Percentiles rank a stretch among this genome's conserved stretches.
Evolutionary conservation across 495 filamentous ascomycete species (phyloP).

Genomic region (Viridothelium virens): DNA sequence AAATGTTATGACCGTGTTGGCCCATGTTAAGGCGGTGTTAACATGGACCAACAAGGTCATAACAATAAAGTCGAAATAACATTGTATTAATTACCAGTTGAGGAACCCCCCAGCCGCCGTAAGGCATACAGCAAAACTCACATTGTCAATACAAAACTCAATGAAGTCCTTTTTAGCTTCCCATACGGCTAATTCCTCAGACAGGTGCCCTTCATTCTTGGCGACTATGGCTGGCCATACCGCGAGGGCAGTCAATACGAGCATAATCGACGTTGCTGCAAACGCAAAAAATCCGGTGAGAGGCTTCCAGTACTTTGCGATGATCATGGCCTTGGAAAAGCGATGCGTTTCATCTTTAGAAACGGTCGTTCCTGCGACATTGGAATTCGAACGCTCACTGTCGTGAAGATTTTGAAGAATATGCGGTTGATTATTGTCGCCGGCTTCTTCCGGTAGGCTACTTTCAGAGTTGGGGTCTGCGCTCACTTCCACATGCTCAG

Average conservation of each 20-base stretch:
- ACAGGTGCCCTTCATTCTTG: not conserved
- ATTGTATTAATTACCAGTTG: too few species aligned
- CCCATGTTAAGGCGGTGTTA: not conserved
- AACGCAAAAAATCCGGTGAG: not conserved
- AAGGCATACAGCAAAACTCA: not conserved
- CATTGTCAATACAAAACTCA: not conserved
- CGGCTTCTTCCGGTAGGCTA: too few species aligned
- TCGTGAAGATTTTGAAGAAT: too few species aligned
- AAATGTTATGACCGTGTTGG: not conserved
- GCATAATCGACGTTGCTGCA: not conserved
- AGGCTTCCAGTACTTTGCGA: not conserved
- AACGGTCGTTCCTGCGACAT: too few species aligned
- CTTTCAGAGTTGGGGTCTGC: too few species aligned
- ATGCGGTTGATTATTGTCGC: too few species aligned
- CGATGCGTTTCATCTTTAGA: not conserved
- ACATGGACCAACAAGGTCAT: too few species aligned
- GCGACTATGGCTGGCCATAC: not conserved
- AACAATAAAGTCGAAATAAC: too few species aligned
- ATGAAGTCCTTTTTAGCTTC: not conserved
- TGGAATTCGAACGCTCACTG: too few species aligned
- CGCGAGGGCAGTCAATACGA: not conserved
- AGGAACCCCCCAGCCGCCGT: too few species aligned
- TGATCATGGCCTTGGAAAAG: not conserved
- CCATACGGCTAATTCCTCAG: not conserved
- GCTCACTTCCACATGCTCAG: too few species aligned